Conservation (phyloP, 345 rosid species). For the Rhizophora mangle region DNA sequence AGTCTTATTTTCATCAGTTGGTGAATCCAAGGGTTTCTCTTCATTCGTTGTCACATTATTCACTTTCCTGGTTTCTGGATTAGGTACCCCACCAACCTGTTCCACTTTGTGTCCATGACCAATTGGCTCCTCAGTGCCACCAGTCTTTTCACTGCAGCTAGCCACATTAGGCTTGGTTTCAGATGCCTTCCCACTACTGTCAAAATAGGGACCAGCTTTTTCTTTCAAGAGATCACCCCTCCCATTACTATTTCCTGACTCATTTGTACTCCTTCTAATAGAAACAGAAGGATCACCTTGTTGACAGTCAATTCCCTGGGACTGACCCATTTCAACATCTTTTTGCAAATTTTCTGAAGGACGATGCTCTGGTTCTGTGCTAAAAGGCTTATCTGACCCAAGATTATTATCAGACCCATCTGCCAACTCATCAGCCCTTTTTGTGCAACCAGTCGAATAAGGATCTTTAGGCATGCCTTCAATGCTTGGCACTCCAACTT, state of each 20-base stretch:
- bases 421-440: conserved; percentile 36
- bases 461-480: conserved; percentile 34
- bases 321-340: conserved; percentile 33
- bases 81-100: conserved; percentile 35
- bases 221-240: conserved; percentile 36
- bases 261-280: conserved; percentile 32
- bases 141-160: conserved; percentile 31
- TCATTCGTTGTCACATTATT: conserved; percentile 31
- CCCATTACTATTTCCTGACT: conserved; percentile 36
- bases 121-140: conserved; percentile 31
- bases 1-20: conserved; percentile 44
- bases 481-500: conserved; percentile 33
- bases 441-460: conserved; percentile 37
- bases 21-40: conserved; percentile 42
- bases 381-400: conserved; percentile 34
- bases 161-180: conserved; percentile 28
- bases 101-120: conserved; percentile 37
- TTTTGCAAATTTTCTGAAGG: conserved; percentile 40
- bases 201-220: conserved; percentile 34
- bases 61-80: conserved; percentile 36
- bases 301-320: conserved; percentile 28
- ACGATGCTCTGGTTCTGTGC: conserved; percentile 36
- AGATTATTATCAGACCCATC: conserved; percentile 33
- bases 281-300: conserved; percentile 39
- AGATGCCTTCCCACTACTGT: conserved; percentile 34